These are phyloP conservation scores for Ophiocytium majus DNA, from an alignment of 352 stramenopile species.

Conservation along the genomic window DNA sequence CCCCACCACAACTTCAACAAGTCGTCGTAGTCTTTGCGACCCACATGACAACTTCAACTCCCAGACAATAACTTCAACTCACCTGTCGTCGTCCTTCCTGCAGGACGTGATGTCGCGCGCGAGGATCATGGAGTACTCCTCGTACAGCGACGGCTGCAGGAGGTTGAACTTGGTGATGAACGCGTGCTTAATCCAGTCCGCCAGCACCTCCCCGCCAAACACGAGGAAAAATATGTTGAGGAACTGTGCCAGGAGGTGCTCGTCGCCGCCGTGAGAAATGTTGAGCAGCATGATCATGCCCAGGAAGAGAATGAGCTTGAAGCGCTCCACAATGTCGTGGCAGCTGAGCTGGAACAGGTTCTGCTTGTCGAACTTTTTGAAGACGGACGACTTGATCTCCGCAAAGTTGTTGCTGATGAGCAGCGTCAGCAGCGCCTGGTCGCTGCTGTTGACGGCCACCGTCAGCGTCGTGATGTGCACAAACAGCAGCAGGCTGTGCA, in stretches of 20 bases:
- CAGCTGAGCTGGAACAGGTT: conserved; percentile 97
- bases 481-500: conserved; percentile 91
- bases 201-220: conserved; percentile 74
- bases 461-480: conserved; percentile 93
- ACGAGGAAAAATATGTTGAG: conserved; percentile 53
- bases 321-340: conserved; percentile 93
- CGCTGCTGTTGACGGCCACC: conserved; percentile 90
- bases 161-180: conserved; percentile 99
- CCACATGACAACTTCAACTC: too few species aligned
- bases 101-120: conserved; percentile 45
- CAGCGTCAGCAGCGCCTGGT: conserved; percentile 64
- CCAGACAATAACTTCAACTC: too few species aligned
- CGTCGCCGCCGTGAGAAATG: conserved; percentile 67
- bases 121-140: conserved; percentile 51
- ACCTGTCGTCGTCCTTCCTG: conserved; percentile 37
- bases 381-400: conserved; percentile 94
- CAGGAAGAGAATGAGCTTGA: conserved; percentile 95
- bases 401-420: conserved; percentile 89
- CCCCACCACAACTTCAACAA: too few species aligned
- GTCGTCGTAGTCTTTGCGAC: too few species aligned
- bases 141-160: conserved; percentile 84
- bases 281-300: conserved; percentile 87
- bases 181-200: conserved; percentile 97
- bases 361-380: conserved; percentile 90
- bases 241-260: conserved; percentile 53